These are phyloP conservation scores for Cercospora janseana DNA, from an alignment of 2,329 filamentous ascomycete genomes.

Conservation along the genomic window DNA sequence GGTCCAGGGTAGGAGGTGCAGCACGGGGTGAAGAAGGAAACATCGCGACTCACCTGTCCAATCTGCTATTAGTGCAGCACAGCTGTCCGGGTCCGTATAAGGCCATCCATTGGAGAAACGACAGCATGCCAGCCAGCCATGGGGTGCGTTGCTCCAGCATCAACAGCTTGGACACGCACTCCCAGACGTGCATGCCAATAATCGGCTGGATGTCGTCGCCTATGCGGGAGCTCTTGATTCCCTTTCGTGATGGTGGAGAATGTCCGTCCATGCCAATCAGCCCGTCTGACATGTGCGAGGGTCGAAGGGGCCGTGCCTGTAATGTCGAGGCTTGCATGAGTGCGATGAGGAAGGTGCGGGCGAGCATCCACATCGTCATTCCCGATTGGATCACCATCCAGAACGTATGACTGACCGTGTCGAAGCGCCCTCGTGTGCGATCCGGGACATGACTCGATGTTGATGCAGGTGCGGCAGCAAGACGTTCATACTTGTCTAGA, in stretches of 20 bases:
- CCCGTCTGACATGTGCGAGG: conserved; percentile 12
- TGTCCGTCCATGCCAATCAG: neutral
- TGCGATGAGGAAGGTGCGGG: conserved; percentile 65
- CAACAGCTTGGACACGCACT: conserved; percentile 68
- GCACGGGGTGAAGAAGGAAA: conserved; percentile 27
- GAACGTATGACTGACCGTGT: conserved; percentile 20
- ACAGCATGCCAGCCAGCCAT: conserved; percentile 75
- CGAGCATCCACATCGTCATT: conserved; percentile 45
- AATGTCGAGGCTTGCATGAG: conserved; percentile 67
- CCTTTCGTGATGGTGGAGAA: neutral
- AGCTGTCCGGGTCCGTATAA: conserved; percentile 72
- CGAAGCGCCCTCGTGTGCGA: conserved; percentile 21
- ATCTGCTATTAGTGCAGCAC: conserved; percentile 69
- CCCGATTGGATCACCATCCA: conserved; percentile 23
- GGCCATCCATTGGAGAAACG: conserved; percentile 71
- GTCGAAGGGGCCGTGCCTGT: conserved; percentile 51
- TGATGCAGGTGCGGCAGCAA: conserved; percentile 41
- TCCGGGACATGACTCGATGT: conserved; percentile 3
- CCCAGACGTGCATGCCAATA: conserved; percentile 73
- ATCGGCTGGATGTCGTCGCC: conserved; percentile 53
- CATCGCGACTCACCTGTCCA: conserved; percentile 78
- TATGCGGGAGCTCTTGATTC: neutral
- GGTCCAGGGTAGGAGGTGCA: neutral
- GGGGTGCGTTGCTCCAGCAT: conserved; percentile 81
- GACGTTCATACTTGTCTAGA: conserved; percentile 58